Conservation (phyloP, 2,329 filamentous ascomycete species). For the Cladosporium sphaerospermum region DNA sequence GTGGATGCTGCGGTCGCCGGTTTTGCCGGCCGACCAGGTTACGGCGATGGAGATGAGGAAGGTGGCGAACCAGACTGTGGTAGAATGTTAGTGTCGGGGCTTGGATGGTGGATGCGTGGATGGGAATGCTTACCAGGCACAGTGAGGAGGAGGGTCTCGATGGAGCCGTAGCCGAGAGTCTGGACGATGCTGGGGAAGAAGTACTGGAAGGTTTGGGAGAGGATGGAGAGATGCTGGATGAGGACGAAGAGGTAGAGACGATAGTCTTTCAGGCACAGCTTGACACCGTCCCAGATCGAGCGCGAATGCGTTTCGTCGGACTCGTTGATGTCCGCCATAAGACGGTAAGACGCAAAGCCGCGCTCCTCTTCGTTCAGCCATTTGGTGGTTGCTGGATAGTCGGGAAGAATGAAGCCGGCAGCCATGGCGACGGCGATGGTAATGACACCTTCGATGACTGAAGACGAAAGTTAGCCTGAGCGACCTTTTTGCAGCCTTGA, state of each 20-base stretch:
- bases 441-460: constrained; percentile 30
- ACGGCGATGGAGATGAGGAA: constrained; percentile 49
- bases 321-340: constrained; percentile 45
- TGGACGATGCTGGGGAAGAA: constrained; percentile 61
- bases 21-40: constrained; percentile 50
- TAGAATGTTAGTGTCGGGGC: no score
- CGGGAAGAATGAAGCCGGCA: constrained; percentile 37
- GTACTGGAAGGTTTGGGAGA: constrained; percentile 55
- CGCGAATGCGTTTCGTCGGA: constrained; percentile 36
- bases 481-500: constrained; percentile 7
- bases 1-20: constrained; percentile 50
- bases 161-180: constrained; percentile 52
- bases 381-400: constrained; percentile 49
- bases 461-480: no score
- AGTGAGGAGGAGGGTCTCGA: constrained; percentile 52
- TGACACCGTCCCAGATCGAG: constrained; percentile 43
- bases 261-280: constrained; percentile 44
- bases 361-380: constrained; percentile 50
- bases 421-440: constrained; percentile 22
- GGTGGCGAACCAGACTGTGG: constrained; percentile 50
- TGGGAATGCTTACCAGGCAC: constrained; percentile 22
- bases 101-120: neutral
- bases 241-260: constrained; percentile 50
- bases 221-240: constrained; percentile 47
- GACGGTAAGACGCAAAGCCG: constrained; percentile 48